These are phyloP conservation scores for Vaccinium darrowii DNA, from an alignment of 148 eudicot genomes.

Conservation along the genomic window DNA sequence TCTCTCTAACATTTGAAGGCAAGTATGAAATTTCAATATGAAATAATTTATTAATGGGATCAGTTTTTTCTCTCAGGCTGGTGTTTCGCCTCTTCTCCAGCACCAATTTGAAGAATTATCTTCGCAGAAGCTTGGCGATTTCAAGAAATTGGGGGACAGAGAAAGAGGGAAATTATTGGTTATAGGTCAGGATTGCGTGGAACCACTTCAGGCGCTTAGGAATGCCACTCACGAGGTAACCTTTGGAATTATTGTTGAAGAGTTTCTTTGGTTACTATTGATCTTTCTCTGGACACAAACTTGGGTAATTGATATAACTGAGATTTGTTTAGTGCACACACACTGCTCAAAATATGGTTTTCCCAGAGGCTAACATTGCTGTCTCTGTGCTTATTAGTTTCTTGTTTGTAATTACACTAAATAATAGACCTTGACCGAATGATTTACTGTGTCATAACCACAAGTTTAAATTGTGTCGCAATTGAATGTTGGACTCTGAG, in stretches of 20 bases:
- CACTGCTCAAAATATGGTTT: not conserved
- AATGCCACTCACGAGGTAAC: conserved; percentile 76
- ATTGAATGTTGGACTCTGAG: not conserved
- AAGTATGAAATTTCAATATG: not conserved
- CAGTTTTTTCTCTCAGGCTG: conserved; percentile 50
- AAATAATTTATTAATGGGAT: not conserved
- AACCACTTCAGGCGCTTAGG: conserved; percentile 91
- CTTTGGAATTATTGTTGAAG: not conserved
- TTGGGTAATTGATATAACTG: not conserved
- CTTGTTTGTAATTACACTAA: not conserved
- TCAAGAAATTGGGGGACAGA: conserved; percentile 25
- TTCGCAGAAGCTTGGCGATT: conserved; percentile 37
- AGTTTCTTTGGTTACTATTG: conserved; percentile 5
- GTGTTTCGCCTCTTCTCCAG: conserved; percentile 78
- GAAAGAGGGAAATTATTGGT: conserved; percentile 49
- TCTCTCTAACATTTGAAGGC: not conserved
- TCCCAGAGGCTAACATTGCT: not conserved
- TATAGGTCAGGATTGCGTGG: conserved; percentile 83
- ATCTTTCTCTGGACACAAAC: not conserved
- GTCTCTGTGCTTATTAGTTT: not conserved
- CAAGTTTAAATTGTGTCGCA: not conserved
- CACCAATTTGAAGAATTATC: conserved; percentile 71
- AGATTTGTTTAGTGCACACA: not conserved
- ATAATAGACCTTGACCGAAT: not conserved
- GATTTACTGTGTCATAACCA: not conserved